Evolutionary conservation across 495 filamentous ascomycete species (phyloP).

Genomic region (Talaromyces wortmannii): DNA sequence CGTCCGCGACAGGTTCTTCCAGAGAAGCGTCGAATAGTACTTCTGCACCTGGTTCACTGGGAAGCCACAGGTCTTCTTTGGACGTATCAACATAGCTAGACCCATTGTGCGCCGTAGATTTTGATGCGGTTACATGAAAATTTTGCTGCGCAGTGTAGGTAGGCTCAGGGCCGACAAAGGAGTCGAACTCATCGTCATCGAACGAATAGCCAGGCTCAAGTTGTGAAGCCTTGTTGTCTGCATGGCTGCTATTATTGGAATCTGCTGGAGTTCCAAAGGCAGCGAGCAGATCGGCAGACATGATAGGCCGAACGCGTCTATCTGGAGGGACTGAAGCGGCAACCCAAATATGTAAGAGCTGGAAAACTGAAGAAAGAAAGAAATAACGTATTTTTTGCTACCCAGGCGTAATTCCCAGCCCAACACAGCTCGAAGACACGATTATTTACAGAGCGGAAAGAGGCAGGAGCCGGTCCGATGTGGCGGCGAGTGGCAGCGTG

Average conservation of each 20-base stretch:
- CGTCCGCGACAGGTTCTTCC: slow-evolving; percentile 34
- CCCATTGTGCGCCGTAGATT: not conserved
- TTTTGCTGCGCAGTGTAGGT: not conserved
- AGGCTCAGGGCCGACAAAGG: slow-evolving; percentile 1
- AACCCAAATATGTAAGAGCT: too few relatives aligned
- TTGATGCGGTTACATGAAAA: not conserved
- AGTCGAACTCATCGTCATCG: slow-evolving; percentile 4
- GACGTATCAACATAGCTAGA: not conserved
- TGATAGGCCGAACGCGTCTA: slow-evolving; percentile 17
- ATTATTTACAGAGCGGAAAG: too few relatives aligned
- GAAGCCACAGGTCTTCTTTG: not conserved
- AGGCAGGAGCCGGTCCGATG: too few relatives aligned
- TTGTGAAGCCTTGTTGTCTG: too few relatives aligned
- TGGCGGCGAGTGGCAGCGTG: too few relatives aligned
- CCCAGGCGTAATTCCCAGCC: too few relatives aligned
- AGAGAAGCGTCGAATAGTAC: slow-evolving; percentile 40
- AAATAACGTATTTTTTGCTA: too few relatives aligned
- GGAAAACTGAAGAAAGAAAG: too few relatives aligned
- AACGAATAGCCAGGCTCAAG: not conserved
- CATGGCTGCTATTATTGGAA: too few relatives aligned
- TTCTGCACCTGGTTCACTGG: slow-evolving; percentile 7
- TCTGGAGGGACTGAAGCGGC: too few relatives aligned
- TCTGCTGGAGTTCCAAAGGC: slow-evolving; percentile 46
- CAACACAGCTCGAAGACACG: too few relatives aligned
- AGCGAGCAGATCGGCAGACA: slow-evolving; percentile 73